phyloP scores from a whole-genome alignment of 2,329 filamentous ascomycete genomes.

The Blastomyces gilchristii region DNA sequence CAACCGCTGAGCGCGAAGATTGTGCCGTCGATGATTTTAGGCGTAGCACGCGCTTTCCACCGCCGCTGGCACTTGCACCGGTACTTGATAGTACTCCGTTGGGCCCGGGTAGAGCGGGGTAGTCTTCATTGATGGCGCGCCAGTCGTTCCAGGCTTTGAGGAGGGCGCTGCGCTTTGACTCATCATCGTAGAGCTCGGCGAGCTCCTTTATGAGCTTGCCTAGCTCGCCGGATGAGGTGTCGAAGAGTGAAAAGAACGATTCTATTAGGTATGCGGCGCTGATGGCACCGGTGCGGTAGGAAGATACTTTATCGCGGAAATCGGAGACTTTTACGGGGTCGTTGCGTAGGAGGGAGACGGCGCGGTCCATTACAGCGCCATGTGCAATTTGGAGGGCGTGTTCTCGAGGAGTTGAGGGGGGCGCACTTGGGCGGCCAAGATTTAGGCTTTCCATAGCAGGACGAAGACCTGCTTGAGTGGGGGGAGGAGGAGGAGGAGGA shows the following conservation, averaged over 20 bases:
- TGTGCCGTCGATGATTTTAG: conserved; percentile 60
- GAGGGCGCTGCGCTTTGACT: conserved; percentile 59
- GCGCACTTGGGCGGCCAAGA: conserved; percentile 37
- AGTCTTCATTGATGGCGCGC: conserved; percentile 92
- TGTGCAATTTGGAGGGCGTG: conserved; percentile 73
- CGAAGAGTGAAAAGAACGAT: conserved; percentile 76
- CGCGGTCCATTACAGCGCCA: conserved; percentile 74
- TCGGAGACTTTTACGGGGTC: conserved; percentile 61
- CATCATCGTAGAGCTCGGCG: conserved; percentile 83
- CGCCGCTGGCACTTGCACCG: conserved; percentile 48
- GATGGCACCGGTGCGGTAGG: conserved; percentile 60
- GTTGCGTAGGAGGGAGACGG: conserved; percentile 67
- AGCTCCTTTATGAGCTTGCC: conserved; percentile 86
- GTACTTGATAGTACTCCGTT: conserved; percentile 54
- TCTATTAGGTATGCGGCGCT: conserved; percentile 71
- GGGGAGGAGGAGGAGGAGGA: conserved; percentile 17
- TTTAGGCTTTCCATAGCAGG: conserved; percentile 44
- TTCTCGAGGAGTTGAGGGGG: conserved; percentile 54
- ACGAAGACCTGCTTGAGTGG: conserved; percentile 22
- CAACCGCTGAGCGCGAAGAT: conserved; percentile 52
- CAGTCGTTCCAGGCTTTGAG: conserved; percentile 88
- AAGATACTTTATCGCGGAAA: conserved; percentile 71
- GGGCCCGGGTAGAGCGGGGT: conserved; percentile 72
- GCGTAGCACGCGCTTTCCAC: conserved; percentile 51
- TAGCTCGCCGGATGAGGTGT: conserved; percentile 67